Conservation (phyloP, 306 rosid genomes). For the Vachellia pachyceras region DNA sequence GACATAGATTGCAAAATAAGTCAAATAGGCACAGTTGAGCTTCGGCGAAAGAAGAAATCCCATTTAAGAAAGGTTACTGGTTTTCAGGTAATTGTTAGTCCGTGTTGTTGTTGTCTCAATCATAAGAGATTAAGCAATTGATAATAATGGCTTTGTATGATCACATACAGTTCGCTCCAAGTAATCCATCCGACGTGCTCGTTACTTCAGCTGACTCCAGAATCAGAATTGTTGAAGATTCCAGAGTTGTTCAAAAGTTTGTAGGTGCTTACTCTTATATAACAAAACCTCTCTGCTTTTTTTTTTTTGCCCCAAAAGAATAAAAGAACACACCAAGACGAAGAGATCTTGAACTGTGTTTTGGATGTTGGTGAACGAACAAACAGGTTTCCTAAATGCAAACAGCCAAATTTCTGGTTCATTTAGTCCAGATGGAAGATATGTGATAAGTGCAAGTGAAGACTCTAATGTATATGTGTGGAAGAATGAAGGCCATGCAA, state of each 20-base stretch:
- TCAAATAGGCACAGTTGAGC: conserved; percentile 60
- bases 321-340: background rate
- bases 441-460: conserved; percentile 77
- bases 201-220: conserved; percentile 88
- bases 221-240: conserved; percentile 63
- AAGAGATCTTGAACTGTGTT: background rate
- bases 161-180: conserved; percentile 9
- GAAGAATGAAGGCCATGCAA: conserved; percentile 66
- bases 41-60: conserved; percentile 64
- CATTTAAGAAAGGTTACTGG: conserved; percentile 77
- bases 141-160: background rate
- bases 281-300: background rate
- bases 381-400: conserved; percentile 59
- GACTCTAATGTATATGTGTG: conserved; percentile 77
- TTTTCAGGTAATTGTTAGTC: conserved; percentile 63
- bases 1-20: conserved; percentile 58
- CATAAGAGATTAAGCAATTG: background rate
- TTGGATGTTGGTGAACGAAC: background rate
- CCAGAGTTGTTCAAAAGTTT: conserved; percentile 62
- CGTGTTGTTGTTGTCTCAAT: background rate
- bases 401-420: conserved; percentile 72
- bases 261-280: conserved; percentile 47
- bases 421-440: conserved; percentile 65
- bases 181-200: conserved; percentile 62
- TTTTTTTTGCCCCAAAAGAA: no score